Base-by-base conservation (phyloP, 176 grass and related monocot genomes). In the Carex parvula region DNA sequence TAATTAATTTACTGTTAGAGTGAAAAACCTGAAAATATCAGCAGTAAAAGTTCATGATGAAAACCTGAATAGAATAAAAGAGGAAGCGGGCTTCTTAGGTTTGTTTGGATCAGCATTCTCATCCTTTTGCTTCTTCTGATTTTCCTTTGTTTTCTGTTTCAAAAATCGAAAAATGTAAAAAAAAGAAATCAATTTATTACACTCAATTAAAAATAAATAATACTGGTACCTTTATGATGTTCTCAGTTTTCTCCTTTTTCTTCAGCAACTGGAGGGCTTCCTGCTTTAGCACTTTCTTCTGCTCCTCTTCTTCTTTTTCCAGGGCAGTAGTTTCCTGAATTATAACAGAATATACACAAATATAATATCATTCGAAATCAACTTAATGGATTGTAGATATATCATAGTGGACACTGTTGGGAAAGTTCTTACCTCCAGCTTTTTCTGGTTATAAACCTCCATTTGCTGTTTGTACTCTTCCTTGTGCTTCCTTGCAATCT, bases 181-280 rank as follows among this genome's bases (percentile, higher is more conserved):
- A n/a, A 52, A 2, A 35, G 4, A 44, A 21, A 35, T 0, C 67
- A 10, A 35, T 29, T 8, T 44, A 64, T 1, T 2, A 22, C 26
- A 0, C 35, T 18, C 3, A 13, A 10, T 44, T 33, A 21, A 29
- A 12, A 29, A 74, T 3, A 52, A 55, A 74, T 37, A 2, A 53
- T 77, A 13, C 3, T 16, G 2, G 41, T 83, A 97, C 92, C 90
- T 98, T 98, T 71, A 93, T 98, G 62, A 98, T 93, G 83, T 93
- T 95, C 4, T 95, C 91, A 41, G 89, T 76, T 84, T 95, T 98
- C 83, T 98, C 93, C 80, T 98, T 98, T 69, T 92, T 98, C 86
- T 82, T 98, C 1, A 98, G 89, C 78, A 95, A 77, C 83, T 95
- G 93, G 3, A 98, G 80, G 12, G 93, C 96, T 92, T 98, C 93